Percentiles rank a stretch among this genome's conserved stretches.
These are phyloP conservation scores for Spizellomyces sp. DNA, from an alignment of 192 early-diverging fungal species.

Conservation along the genomic window DNA sequence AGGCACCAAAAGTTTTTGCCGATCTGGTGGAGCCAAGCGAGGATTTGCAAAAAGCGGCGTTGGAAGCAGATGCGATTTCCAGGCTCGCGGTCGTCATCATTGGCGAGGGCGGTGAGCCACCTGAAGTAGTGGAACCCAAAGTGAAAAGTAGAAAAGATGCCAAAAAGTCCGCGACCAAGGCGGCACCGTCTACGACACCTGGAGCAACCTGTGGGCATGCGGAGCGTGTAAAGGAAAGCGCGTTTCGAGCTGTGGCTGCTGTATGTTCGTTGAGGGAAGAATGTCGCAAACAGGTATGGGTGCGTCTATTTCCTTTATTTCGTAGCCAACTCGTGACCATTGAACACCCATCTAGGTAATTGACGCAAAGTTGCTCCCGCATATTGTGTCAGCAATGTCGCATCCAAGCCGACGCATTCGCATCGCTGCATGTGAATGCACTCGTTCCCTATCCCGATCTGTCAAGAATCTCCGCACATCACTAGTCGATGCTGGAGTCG, in stretches of 20 bases:
- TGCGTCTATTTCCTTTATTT: background rate
- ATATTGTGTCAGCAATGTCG: conserved; percentile 68
- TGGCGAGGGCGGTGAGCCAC: conserved; percentile 15
- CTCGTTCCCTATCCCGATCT: conserved; percentile 73
- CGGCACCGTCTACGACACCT: background rate
- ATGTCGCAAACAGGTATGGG: conserved; percentile 61
- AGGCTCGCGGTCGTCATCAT: conserved; percentile 62
- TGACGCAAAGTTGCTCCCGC: conserved; percentile 72
- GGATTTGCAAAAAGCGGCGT: conserved; percentile 71
- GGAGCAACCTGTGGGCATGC: conserved; percentile 23
- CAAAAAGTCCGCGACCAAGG: background rate
- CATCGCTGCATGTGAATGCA: conserved; percentile 77
- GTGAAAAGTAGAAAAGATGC: background rate
- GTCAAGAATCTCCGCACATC: conserved; percentile 75
- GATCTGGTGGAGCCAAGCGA: conserved; percentile 73
- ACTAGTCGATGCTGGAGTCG: conserved; percentile 77
- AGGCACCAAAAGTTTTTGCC: conserved; percentile 67
- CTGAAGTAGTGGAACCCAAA: background rate
- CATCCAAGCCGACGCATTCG: conserved; percentile 61
- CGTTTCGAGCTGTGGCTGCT: conserved; percentile 69
- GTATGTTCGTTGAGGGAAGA: conserved; percentile 72
- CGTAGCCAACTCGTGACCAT: background rate
- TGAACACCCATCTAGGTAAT: conserved; percentile 52
- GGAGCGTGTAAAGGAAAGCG: conserved; percentile 53
- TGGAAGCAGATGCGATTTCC: conserved; percentile 73